Conservation (phyloP, 805 yeast genomes). For the Sungouiozyma intestinalis region DNA sequence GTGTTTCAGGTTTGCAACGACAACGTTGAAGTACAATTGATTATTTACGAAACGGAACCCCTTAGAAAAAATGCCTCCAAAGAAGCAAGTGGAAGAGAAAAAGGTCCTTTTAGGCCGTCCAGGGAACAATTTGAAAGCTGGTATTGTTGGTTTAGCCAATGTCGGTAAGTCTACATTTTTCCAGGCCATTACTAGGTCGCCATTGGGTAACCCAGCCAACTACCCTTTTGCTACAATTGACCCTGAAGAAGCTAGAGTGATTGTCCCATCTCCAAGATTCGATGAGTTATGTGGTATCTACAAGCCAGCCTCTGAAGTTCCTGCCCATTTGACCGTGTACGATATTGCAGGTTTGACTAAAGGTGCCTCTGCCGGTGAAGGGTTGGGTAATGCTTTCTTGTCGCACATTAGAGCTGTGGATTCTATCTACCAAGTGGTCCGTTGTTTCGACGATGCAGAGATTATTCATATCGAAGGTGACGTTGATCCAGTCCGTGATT, state of each 20-base stretch:
- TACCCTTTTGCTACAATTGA: constrained; percentile 85
- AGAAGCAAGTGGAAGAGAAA: constrained; percentile 39
- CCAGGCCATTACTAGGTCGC: constrained; percentile 69
- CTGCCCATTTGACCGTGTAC: constrained; percentile 85
- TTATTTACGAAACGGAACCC: too few relatives aligned
- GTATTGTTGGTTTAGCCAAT: constrained; percentile 74
- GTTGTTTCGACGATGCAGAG: constrained; percentile 96
- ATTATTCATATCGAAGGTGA: constrained; percentile 95
- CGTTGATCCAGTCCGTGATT: constrained; percentile 90
- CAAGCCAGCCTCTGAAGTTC: constrained; percentile 77
- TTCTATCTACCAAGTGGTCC: constrained; percentile 94
- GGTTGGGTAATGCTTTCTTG: constrained; percentile 94
- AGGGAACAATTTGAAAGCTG: constrained; percentile 45
- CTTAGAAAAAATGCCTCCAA: constrained; percentile 28
- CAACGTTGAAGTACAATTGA: background rate
- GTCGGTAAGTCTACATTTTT: constrained; percentile 76
- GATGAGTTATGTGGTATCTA: constrained; percentile 66
- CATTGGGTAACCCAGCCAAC: constrained; percentile 63
- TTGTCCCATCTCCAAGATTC: constrained; percentile 84
- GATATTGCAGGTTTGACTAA: constrained; percentile 98
- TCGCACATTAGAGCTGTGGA: constrained; percentile 96
- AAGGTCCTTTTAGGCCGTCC: constrained; percentile 78
- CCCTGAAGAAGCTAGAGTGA: constrained; percentile 95
- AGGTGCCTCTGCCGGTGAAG: constrained; percentile 96
- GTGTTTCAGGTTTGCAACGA: too few relatives aligned